These are phyloP conservation scores for Oidiodendron maius DNA, from an alignment of 495 filamentous ascomycete species.

Conservation along the genomic window DNA sequence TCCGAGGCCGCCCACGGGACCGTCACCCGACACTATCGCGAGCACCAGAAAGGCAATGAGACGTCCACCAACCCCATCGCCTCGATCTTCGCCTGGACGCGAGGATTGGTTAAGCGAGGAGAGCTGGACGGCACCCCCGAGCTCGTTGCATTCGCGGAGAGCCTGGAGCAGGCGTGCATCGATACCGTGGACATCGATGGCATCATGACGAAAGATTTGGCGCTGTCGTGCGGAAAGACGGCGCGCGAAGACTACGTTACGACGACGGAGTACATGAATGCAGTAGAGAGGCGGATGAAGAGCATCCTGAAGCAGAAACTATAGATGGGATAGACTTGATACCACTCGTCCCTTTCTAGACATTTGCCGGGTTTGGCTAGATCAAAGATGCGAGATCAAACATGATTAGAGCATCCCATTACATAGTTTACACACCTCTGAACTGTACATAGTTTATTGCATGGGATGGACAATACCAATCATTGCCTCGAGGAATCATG, in stretches of 20 bases:
- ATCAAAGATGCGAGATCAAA: no score
- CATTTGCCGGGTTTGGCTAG: no score
- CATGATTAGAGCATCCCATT: no score
- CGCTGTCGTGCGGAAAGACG: slow-evolving; percentile 82
- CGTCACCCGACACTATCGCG: slow-evolving; percentile 96
- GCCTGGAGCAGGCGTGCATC: slow-evolving; percentile 87
- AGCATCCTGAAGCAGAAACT: slow-evolving; percentile 45
- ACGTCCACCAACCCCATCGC: slow-evolving; percentile 99
- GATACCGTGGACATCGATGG: slow-evolving; percentile 90
- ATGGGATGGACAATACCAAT: no score
- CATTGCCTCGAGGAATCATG: no score
- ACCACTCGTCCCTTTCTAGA: no score
- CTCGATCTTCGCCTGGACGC: slow-evolving; percentile 98
- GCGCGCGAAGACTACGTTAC: slow-evolving; percentile 79
- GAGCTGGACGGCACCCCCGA: slow-evolving; percentile 86
- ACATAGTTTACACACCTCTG: no score
- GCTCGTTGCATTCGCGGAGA: slow-evolving; percentile 81
- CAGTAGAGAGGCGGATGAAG: slow-evolving; percentile 83
- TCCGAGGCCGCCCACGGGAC: slow-evolving; percentile 98
- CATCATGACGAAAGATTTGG: slow-evolving; percentile 98
- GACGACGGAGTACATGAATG: slow-evolving; percentile 80
- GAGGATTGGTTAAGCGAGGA: slow-evolving; percentile 87
- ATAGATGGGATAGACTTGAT: no score
- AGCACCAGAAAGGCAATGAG: slow-evolving; percentile 94
- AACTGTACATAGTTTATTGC: no score